Base-by-base conservation (phyloP, 148 eudicot genomes). In the Polygonum aviculare region DNA sequence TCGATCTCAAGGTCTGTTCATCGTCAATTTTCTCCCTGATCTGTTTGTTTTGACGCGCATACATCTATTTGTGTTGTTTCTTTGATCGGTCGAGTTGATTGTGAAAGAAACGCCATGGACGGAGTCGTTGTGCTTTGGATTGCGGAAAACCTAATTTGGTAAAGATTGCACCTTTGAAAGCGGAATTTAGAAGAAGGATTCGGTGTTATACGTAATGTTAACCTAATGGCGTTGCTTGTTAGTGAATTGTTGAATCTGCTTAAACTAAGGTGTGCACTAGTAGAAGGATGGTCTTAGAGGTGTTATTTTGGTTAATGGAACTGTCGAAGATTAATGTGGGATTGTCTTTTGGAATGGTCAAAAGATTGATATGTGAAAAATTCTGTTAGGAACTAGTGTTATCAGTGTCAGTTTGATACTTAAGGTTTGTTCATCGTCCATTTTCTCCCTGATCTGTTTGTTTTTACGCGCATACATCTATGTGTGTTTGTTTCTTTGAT, bases 1-100 rank as follows among this genome's bases (percentile, higher is more conserved):
- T 94, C 70, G 98, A 94, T 78, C 95, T 94, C 81, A 94, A 91
- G 97, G 98, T 93, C 31, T 48, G 7, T 11, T 11, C 60, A 16
- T 35, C 67, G 9, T 44, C 9, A 6, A 44, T 26, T 26, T 26
- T 26, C 31, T 26, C 31, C 31, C 31, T 26, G 31, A 26, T 26
- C 31, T 1, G 31, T 26, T 26, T 26, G 31, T 26, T 1, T 26
- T 0, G 0, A 26, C 31, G 31, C 31, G 31, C 31, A 26, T 26
- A 26, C 31, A 26, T 26, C 31, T 26, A 26, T 26, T 0, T 26
- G 31, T 26, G 31, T n/a, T 31, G 69, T 63, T 31, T 63, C 38
- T 31, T 33, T 22, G 22, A 8, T 22, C 67, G 26, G 22, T 44
- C 47, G n/a, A 14, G 21, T 55, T 19, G 7, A 10, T 55, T 31